Evolutionary conservation across 352 stramenopile genomes (phyloP).

Genomic region (Peronospora farinosa): DNA sequence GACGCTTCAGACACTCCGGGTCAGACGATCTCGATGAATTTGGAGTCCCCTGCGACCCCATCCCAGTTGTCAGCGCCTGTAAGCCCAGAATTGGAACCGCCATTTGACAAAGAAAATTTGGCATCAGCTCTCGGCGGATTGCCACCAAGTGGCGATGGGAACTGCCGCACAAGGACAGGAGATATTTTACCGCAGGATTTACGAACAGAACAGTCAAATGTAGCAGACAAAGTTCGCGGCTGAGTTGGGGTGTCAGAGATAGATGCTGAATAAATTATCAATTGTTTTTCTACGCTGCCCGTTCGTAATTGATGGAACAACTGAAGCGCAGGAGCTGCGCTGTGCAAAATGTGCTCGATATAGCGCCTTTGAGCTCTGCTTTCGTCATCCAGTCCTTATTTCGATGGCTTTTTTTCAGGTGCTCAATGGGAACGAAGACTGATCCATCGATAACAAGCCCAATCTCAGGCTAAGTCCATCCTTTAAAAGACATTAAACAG

Average conservation of each 20-base stretch:
- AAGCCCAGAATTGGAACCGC: conserved; percentile 29
- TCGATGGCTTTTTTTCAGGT: conserved; percentile 32
- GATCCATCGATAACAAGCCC: too few relatives aligned
- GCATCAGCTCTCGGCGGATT: conserved; percentile 39
- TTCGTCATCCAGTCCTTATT: conserved; percentile 54
- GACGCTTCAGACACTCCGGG: conserved; percentile 58
- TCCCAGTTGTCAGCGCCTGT: conserved; percentile 31
- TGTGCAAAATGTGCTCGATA: conserved; percentile 45
- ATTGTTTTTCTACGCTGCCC: conserved; percentile 18
- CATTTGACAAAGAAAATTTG: conserved; percentile 25
- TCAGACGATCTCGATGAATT: conserved; percentile 43
- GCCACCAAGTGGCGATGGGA: conserved; percentile 29
- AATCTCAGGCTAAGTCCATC: too few relatives aligned
- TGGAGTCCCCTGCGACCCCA: conserved; percentile 52
- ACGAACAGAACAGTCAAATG: conserved; percentile 10
- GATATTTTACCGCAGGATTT: conserved; percentile 19
- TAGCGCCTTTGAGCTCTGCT: conserved; percentile 43
- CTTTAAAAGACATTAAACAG: too few relatives aligned
- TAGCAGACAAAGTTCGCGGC: neutral
- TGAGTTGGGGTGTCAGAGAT: conserved; percentile 14
- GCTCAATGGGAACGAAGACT: too few relatives aligned
- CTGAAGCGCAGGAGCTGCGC: neutral
- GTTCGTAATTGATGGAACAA: conserved; percentile 2
- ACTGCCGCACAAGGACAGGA: conserved; percentile 29
- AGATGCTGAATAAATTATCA: conserved; percentile 39